Conservation (phyloP, 169 alveolate genomes). For the Eimeria sp. region DNA sequence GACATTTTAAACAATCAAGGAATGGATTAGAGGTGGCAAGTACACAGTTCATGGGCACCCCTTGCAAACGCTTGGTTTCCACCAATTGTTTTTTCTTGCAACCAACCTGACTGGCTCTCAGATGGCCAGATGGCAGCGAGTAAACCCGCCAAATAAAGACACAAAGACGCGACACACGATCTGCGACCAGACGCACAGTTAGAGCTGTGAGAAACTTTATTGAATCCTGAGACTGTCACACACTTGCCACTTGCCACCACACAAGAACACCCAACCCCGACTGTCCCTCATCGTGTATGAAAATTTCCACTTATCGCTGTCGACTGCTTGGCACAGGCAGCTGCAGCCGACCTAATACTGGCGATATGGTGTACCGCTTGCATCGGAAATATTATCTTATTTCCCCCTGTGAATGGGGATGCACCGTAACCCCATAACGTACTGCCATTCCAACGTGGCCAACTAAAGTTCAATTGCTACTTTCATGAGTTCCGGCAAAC, state of each 20-base stretch:
- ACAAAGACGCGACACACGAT: background rate
- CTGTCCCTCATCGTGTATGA: no score
- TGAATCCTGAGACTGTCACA: no score
- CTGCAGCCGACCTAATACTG: background rate
- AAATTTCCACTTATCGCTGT: no score
- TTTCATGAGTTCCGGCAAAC: background rate
- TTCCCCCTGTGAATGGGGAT: background rate
- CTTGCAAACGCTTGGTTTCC: background rate
- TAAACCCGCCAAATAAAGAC: background rate
- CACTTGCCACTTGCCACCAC: slow-evolving; percentile 17
- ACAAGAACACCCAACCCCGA: no score
- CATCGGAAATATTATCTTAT: no score
- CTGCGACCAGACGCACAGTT: background rate
- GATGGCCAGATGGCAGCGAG: background rate
- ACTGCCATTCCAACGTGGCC: background rate
- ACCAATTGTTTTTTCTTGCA: background rate
- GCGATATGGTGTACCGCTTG: no score
- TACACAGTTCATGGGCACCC: background rate
- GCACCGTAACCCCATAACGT: background rate
- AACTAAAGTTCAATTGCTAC: background rate
- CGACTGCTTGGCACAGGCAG: background rate
- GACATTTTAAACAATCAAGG: background rate
- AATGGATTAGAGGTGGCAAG: background rate
- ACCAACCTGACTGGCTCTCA: background rate
- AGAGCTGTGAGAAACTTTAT: background rate